A percentile compares a stretch with the other conserved stretches of the same genome.
Conservation (phyloP, 192 early-diverging fungal genomes). For the Backusella parvicylindrica region DNA sequence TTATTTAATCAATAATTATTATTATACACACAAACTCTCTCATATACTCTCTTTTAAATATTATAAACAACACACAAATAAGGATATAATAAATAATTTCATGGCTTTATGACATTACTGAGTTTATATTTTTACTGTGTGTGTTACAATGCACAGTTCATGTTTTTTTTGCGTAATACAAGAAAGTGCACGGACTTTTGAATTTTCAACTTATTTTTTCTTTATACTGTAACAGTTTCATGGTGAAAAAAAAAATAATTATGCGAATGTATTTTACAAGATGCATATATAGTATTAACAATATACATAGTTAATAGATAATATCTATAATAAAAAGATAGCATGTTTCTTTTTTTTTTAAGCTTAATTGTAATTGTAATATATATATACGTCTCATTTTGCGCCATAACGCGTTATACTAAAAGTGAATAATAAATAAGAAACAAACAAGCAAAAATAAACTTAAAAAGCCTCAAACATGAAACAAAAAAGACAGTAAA, state of each 20-base stretch:
- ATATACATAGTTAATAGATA: no score
- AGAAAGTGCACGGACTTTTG: neutral
- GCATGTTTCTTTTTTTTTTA: no score
- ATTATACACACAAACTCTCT: neutral
- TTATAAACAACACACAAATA: neutral
- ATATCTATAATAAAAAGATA: no score
- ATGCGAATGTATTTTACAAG: no score
- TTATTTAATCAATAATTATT: neutral
- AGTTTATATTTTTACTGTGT: neutral
- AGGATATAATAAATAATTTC: neutral
- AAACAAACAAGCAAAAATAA: no score
- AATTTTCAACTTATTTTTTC: no score
- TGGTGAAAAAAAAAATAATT: no score
- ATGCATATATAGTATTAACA: no score
- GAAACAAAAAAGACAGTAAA: no score
- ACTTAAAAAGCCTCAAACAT: no score
- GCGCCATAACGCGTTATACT: neutral
- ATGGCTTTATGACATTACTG: neutral
- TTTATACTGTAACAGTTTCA: no score
- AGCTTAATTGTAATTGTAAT: no score
- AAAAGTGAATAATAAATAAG: neutral
- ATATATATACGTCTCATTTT: neutral
- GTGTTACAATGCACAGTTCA: neutral
- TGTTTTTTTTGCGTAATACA: neutral
- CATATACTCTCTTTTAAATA: neutral